Evolutionary conservation across 768 basidiomycete genomes (phyloP).

Genomic region (Lentinus tigrinus): DNA sequence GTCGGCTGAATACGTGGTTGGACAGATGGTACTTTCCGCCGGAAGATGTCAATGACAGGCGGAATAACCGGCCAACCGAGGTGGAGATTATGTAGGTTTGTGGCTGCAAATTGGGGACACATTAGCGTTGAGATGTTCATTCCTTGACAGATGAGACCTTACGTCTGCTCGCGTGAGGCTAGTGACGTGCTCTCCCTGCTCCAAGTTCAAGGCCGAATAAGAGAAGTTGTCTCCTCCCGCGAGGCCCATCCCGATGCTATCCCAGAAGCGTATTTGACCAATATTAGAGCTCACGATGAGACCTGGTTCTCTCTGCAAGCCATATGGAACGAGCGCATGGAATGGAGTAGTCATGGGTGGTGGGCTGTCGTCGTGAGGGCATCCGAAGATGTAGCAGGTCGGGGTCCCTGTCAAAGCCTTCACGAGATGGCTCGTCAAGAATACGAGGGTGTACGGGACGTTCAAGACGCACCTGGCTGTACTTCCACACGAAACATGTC

Average conservation of each 20-base stretch:
- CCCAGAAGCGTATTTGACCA: slow-evolving; percentile 84
- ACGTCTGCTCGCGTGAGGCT: slow-evolving; percentile 68
- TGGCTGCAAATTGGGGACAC: slow-evolving; percentile 37
- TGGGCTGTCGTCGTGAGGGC: slow-evolving; percentile 49
- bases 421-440: background rate
- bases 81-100: slow-evolving; percentile 72
- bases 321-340: slow-evolving; percentile 62
- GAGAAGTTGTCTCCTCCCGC: slow-evolving; percentile 74
- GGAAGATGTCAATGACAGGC: slow-evolving; percentile 60
- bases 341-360: slow-evolving; percentile 52
- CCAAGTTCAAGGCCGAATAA: slow-evolving; percentile 47
- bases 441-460: background rate
- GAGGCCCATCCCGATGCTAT: slow-evolving; percentile 79
- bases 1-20: slow-evolving; percentile 58
- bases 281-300: slow-evolving; percentile 72
- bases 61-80: slow-evolving; percentile 63
- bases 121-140: background rate
- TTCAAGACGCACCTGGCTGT: slow-evolving; percentile 51
- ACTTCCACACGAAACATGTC: slow-evolving; percentile 85
- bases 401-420: slow-evolving; percentile 68
- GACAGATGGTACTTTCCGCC: slow-evolving; percentile 67
- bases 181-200: slow-evolving; percentile 58
- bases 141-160: slow-evolving; percentile 27
- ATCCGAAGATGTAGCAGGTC: slow-evolving; percentile 82
- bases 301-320: slow-evolving; percentile 76